These are phyloP conservation scores for Beauveria asiatica DNA, from an alignment of 2,329 filamentous ascomycete genomes.

Conservation along the genomic window DNA sequence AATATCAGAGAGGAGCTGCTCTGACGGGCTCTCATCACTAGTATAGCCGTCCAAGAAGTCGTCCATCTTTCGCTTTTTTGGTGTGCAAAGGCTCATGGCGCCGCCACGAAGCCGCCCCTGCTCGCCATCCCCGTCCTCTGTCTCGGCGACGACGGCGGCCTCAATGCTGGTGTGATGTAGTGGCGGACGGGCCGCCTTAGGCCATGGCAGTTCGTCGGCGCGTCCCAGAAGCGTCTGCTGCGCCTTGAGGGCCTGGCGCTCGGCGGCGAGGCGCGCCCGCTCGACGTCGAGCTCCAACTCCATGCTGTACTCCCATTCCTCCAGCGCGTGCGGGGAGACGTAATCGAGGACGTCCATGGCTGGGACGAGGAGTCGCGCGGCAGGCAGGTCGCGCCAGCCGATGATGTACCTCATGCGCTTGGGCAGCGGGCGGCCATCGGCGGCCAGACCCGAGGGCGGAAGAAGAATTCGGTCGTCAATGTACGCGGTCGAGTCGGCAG, in stretches of 20 bases:
- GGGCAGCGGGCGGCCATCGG: constrained; percentile 27
- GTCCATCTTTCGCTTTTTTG: constrained; percentile 23
- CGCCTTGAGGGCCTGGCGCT: constrained; percentile 14
- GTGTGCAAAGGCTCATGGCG: constrained; percentile 28
- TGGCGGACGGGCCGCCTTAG: not conserved
- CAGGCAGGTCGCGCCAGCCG: constrained; percentile 44
- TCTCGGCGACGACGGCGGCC: constrained; percentile 21
- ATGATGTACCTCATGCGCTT: constrained; percentile 46
- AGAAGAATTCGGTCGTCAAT: constrained; percentile 47
- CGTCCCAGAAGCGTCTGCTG: not conserved
- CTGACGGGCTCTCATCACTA: constrained; percentile 17
- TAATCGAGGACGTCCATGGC: constrained; percentile 45
- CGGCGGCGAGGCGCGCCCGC: constrained; percentile 20
- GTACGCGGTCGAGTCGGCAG: constrained; percentile 44
- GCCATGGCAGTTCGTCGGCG: not conserved
- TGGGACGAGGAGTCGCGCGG: constrained; percentile 38
- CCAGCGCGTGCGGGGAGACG: constrained; percentile 46
- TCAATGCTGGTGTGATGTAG: constrained; percentile 18
- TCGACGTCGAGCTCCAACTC: constrained; percentile 35
- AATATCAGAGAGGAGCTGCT: constrained; percentile 17
- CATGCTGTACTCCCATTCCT: constrained; percentile 46
- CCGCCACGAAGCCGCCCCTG: constrained; percentile 20
- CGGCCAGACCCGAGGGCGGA: constrained; percentile 25
- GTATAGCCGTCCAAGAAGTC: constrained; percentile 13
- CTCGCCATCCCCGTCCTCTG: constrained; percentile 16